These are phyloP conservation scores for Wallacemonas collosoma DNA, from an alignment of 208 protist genomes.

Conservation along the genomic window DNA sequence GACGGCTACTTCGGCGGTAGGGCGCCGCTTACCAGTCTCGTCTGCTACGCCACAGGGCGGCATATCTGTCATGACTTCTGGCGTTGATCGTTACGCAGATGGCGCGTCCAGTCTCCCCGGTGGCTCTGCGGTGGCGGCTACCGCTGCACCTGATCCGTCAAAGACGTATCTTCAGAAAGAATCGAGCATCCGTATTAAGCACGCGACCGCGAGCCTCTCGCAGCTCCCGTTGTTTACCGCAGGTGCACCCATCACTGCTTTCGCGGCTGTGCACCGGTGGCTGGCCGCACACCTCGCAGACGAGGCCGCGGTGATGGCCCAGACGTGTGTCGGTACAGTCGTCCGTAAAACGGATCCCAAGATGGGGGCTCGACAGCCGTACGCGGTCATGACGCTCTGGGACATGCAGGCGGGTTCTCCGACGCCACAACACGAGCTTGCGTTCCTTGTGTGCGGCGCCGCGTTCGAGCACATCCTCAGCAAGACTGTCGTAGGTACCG, in stretches of 20 bases:
- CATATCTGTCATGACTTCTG: too few species aligned
- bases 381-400: constrained; percentile 69
- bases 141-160: background rate
- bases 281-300: background rate
- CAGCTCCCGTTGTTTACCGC: constrained; percentile 60
- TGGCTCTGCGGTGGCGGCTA: background rate
- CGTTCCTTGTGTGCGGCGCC: constrained; percentile 56
- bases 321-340: constrained; percentile 66
- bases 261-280: constrained; percentile 25
- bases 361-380: constrained; percentile 37
- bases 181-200: constrained; percentile 58
- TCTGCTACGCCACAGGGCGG: too few species aligned
- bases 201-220: constrained; percentile 53
- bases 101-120: too few species aligned
- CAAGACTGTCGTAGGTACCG: constrained; percentile 41
- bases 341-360: constrained; percentile 68
- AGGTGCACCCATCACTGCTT: constrained; percentile 56
- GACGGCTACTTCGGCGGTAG: too few species aligned
- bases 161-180: constrained; percentile 25
- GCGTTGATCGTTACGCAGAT: too few species aligned
- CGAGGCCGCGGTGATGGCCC: constrained; percentile 18
- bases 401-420: constrained; percentile 61
- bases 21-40: too few species aligned
- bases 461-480: constrained; percentile 71
- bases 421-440: constrained; percentile 38